Percentiles rank a stretch among this genome's conserved stretches.
These are phyloP conservation scores for Persicaria maculosa DNA, from an alignment of 148 eudicot genomes.

Conservation along the genomic window DNA sequence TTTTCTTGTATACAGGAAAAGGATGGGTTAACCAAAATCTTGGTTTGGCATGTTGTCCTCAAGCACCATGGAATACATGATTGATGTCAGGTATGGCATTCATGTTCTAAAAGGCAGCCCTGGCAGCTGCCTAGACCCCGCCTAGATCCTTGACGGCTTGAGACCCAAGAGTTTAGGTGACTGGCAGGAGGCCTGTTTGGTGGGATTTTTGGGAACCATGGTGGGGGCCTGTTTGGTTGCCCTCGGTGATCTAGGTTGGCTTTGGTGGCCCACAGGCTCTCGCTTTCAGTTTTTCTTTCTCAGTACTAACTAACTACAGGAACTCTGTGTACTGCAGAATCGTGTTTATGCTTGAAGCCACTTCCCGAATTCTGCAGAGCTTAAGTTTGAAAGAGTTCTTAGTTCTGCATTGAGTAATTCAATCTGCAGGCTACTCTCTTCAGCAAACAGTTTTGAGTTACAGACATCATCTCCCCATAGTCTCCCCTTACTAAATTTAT, in stretches of 20 bases:
- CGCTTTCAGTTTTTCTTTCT: no score
- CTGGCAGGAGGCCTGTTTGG: no score
- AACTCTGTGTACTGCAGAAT: background rate
- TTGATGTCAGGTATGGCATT: background rate
- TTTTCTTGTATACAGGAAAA: background rate
- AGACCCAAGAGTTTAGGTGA: no score
- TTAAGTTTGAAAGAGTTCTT: background rate
- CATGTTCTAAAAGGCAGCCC: no score
- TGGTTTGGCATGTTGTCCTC: background rate
- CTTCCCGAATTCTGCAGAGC: background rate
- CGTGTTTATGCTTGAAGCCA: background rate
- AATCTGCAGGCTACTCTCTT: background rate
- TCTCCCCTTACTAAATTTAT: background rate
- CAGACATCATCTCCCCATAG: background rate
- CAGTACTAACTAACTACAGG: background rate
- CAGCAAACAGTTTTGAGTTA: background rate
- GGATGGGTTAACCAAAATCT: background rate
- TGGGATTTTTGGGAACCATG: no score
- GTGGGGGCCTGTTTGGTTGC: no score
- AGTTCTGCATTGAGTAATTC: background rate
- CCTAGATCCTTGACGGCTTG: no score
- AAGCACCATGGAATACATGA: background rate
- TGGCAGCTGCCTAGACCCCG: no score
- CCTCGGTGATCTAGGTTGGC: no score
- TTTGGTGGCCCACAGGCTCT: no score